Evolutionary conservation across 225 moss, liverwort and hornwort genomes (phyloP).

Genomic region (Marchantia paleacea): DNA sequence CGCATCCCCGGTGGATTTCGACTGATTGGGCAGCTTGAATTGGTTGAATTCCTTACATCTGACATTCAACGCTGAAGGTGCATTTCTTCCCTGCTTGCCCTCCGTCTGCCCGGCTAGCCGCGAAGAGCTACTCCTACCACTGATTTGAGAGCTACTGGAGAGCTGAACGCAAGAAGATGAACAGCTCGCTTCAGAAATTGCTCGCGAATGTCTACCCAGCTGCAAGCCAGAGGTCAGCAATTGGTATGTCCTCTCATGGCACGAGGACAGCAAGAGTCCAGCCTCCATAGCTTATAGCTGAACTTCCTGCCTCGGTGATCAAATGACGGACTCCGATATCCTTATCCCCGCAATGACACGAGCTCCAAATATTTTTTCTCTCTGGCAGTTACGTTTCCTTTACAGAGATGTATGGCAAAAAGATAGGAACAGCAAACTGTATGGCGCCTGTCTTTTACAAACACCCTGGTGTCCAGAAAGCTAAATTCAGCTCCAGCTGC

Average conservation of each 20-base stretch:
- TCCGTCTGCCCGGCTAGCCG: neutral
- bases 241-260: neutral
- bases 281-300: slow-evolving; percentile 7
- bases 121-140: neutral
- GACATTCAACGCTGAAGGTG: neutral
- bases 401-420: neutral
- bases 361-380: neutral
- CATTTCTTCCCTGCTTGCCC: neutral
- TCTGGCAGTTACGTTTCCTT: neutral
- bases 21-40: slow-evolving; percentile 15
- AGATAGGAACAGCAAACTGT: neutral
- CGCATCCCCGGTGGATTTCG: slow-evolving; percentile 2
- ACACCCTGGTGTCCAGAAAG: neutral
- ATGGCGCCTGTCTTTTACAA: neutral
- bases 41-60: slow-evolving; percentile 12
- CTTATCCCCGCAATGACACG: neutral
- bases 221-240: neutral
- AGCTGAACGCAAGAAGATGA: slow-evolving; percentile 4
- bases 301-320: neutral
- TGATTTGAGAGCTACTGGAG: neutral
- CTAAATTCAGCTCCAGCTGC: neutral
- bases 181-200: neutral
- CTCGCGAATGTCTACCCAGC: neutral
- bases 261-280: slow-evolving; percentile 9
- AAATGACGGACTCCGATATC: neutral